These are phyloP conservation scores for Sporopachydermia lactativora DNA, from an alignment of 805 yeast species.

Conservation along the genomic window DNA sequence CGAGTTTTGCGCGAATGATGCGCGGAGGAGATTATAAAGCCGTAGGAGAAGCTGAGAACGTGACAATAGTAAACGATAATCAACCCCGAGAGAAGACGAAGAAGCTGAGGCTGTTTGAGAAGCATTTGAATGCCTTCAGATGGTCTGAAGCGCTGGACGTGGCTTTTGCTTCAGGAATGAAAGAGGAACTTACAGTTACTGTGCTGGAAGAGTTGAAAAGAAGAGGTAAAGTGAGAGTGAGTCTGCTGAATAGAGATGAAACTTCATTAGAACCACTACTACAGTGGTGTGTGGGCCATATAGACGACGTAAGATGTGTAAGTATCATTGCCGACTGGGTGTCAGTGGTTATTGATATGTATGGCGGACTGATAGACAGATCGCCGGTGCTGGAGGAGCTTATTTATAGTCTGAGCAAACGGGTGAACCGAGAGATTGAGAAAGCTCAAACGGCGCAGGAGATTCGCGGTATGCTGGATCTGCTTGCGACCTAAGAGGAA, in stretches of 20 bases:
- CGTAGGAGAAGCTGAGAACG: conserved; percentile 74
- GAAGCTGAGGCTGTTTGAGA: conserved; percentile 71
- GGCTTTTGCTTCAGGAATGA: conserved; percentile 67
- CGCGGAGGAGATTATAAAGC: conserved; percentile 70
- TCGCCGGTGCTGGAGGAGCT: conserved; percentile 70
- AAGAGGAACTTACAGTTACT: conserved; percentile 68
- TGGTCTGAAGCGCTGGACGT: conserved; percentile 90
- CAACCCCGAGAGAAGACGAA: conserved; percentile 30
- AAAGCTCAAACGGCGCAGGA: conserved; percentile 80
- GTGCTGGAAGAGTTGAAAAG: conserved; percentile 76
- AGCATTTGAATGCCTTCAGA: conserved; percentile 69
- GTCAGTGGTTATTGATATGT: conserved; percentile 57
- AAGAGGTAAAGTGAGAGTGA: conserved; percentile 78
- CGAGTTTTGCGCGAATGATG: conserved; percentile 66
- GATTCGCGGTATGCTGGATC: conserved; percentile 86
- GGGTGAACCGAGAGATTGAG: conserved; percentile 52
- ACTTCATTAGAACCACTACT: conserved; percentile 72
- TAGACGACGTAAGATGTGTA: conserved; percentile 69
- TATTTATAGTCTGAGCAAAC: conserved; percentile 42
- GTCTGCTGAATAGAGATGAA: conserved; percentile 75
- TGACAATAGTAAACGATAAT: conserved; percentile 43
- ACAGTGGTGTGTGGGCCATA: conserved; percentile 62
- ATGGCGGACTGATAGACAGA: conserved; percentile 56
- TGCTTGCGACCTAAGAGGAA: conserved; percentile 38
- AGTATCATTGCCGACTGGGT: conserved; percentile 53